phyloP scores from a whole-genome alignment of 75 land plant species.

The Picea sitchensis region DNA sequence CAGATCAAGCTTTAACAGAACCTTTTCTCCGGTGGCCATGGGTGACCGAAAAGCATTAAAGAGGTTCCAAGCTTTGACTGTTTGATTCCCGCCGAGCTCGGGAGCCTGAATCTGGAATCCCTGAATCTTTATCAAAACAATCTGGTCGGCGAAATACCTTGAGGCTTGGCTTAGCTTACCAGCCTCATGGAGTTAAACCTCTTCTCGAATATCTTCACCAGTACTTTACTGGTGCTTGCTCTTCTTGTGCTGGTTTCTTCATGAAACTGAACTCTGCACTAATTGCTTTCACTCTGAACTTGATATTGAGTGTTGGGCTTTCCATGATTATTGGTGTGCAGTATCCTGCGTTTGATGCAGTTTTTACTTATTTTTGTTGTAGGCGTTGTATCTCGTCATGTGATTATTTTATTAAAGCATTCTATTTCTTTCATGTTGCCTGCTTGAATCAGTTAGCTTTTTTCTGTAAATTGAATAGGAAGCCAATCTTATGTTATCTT shows the following conservation, averaged over 20 bases:
- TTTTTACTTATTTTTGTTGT: background rate
- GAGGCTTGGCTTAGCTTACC: conserved; percentile 29
- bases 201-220: conserved; percentile 42
- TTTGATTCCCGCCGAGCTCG: conserved; percentile 30
- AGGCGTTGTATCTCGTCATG: background rate
- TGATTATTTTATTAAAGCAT: background rate
- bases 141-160: conserved; percentile 49
- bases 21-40: conserved; percentile 44
- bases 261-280: background rate
- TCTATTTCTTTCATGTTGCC: background rate
- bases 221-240: conserved; percentile 25
- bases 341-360: background rate
- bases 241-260: background rate
- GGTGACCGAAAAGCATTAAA: background rate
- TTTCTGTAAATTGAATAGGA: too few species aligned
- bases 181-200: conserved; percentile 42
- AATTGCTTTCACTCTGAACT: background rate
- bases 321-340: background rate
- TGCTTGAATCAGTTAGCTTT: too few species aligned
- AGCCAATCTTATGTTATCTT: too few species aligned
- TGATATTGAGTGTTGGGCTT: background rate
- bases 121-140: conserved; percentile 64
- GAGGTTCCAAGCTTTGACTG: too few species aligned
- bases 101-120: conserved; percentile 42
- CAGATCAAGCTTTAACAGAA: conserved; percentile 81